These are phyloP conservation scores for Chalciporus piperatus DNA, from an alignment of 768 basidiomycete genomes.

Conservation along the genomic window DNA sequence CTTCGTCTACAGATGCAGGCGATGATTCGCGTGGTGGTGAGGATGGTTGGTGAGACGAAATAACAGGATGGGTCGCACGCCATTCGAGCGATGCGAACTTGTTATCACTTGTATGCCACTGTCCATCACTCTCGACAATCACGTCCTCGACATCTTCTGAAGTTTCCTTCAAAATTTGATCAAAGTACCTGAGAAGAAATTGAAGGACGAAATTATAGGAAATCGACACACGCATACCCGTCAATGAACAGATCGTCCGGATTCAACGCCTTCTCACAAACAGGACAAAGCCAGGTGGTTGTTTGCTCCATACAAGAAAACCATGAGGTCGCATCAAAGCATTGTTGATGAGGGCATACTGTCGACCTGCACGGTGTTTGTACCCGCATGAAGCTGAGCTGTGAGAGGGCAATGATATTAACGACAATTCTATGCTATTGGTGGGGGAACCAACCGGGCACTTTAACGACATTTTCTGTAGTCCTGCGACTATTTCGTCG, in stretches of 20 bases:
- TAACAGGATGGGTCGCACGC: conserved; percentile 53
- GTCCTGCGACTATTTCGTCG: conserved; percentile 89
- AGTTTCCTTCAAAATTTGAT: conserved; percentile 75
- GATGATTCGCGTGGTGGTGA: conserved; percentile 28
- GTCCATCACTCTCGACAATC: conserved; percentile 88
- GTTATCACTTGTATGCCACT: conserved; percentile 93
- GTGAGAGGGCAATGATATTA: conserved; percentile 1
- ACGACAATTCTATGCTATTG: not conserved
- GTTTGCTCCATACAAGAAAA: conserved; percentile 94
- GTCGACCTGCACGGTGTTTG: conserved; percentile 80
- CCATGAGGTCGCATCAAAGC: conserved; percentile 95
- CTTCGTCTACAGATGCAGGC: conserved; percentile 29
- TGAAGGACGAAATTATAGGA: not conserved
- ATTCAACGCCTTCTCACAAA: conserved; percentile 79
- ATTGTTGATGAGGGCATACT: conserved; percentile 87
- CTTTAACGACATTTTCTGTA: conserved; percentile 87
- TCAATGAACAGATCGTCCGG: conserved; percentile 86
- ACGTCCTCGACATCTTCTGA: conserved; percentile 87
- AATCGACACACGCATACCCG: conserved; percentile 53
- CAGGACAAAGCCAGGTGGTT: conserved; percentile 93
- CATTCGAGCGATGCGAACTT: conserved; percentile 76
- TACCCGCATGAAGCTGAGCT: conserved; percentile 88
- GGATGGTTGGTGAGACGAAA: conserved; percentile 20
- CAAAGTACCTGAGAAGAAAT: conserved; percentile 65
- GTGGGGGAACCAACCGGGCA: conserved; percentile 70